Evolutionary conservation across 2,329 filamentous ascomycete genomes (phyloP), one percentile per base, ranked within the genome.

Genomic region (Pyrenochaeta sp.): DNA sequence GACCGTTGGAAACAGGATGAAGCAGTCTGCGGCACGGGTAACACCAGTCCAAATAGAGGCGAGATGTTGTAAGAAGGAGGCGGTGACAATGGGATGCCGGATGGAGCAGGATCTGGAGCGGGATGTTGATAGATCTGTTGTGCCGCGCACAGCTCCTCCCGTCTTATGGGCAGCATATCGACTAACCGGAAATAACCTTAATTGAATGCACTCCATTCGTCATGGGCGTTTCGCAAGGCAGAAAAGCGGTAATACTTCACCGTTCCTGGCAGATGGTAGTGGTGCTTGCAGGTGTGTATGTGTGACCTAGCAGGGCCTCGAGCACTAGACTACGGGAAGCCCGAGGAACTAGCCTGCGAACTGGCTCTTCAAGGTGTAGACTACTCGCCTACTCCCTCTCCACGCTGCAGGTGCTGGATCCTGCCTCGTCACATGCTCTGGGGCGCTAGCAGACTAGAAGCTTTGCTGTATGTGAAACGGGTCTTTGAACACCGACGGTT

Each of bases 141-240:
- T 41, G 35, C 40, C 31, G 38, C 44, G 30, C 39, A 35, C 19
- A 23, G 40, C 39, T 51, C 42, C 39, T 52, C 35, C 38, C 31
- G 47, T 53, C 46, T 51, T 48, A 54, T 61, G 49, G 31, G 38
- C 23, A 40, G 48, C 45, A 47, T 39, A 36, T 28, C 31, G 21
- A 35, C 38, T 45, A 43, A 35, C 34, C 29, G 13, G 35, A 40
- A 41, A 19, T 14, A 41, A 36, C 21, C 39, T 44, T 43, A 37
- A 41, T 18, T 34, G 23, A 38, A 35, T 38, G 23, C 35, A 41
- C 35, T 37, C 47, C 28, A 26, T 48, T 44, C 35, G 40, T 36
- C 36, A 14, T 29, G 24, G 35, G 41, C 32, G 29, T 41, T 51
- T 41, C 36, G 43, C 41, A 48, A 55, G 46, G 47, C 45, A 45